These are phyloP conservation scores for Beta lomatogona DNA, from an alignment of 179 eudicot species.

Conservation along the genomic window DNA sequence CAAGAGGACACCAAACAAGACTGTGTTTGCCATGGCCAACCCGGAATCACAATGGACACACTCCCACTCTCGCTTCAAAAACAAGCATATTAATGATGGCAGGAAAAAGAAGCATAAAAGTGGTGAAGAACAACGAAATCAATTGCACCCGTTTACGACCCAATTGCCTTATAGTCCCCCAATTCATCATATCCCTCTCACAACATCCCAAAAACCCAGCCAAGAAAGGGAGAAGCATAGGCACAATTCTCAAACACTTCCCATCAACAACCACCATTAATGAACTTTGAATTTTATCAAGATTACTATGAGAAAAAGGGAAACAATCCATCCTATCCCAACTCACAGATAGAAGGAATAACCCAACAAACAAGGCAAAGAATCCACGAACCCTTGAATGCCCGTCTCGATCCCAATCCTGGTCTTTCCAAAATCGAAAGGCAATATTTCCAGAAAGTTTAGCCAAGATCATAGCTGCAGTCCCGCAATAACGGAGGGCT, in stretches of 20 bases:
- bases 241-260: slow-evolving; percentile 78
- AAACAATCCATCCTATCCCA: slow-evolving; percentile 93
- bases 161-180: slow-evolving; percentile 60
- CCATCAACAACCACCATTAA: slow-evolving; percentile 47
- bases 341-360: slow-evolving; percentile 72
- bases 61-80: slow-evolving; percentile 74
- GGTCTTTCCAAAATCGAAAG: slow-evolving; percentile 49
- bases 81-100: slow-evolving; percentile 78
- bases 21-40: slow-evolving; percentile 90
- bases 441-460: slow-evolving; percentile 76
- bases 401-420: slow-evolving; percentile 36
- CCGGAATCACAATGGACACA: slow-evolving; percentile 59
- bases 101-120: slow-evolving; percentile 73
- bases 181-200: slow-evolving; percentile 63
- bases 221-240: slow-evolving; percentile 87
- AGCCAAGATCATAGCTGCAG: slow-evolving; percentile 86
- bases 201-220: slow-evolving; percentile 86
- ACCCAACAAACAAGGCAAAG: slow-evolving; percentile 53
- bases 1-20: slow-evolving; percentile 85
- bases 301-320: slow-evolving; percentile 66
- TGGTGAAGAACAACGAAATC: slow-evolving; percentile 78
- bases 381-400: slow-evolving; percentile 66
- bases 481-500: slow-evolving; percentile 82
- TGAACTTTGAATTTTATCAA: slow-evolving; percentile 46
- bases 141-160: slow-evolving; percentile 66